phyloP scores from a whole-genome alignment of 352 stramenopile species.

The Phytophthora pistaciae region DNA sequence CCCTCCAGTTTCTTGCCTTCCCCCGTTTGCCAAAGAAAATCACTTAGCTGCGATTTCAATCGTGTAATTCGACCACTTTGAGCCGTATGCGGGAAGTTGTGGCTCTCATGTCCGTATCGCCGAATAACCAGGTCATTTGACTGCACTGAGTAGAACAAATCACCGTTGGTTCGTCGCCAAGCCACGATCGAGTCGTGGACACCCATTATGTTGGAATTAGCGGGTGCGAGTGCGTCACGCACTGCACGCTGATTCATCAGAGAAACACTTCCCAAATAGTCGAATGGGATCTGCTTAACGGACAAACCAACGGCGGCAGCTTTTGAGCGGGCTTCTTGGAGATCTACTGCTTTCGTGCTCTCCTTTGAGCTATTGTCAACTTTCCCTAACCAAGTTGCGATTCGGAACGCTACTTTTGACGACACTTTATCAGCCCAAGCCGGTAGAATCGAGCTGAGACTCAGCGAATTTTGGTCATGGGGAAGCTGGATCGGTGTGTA shows the following conservation, averaged over 20 bases:
- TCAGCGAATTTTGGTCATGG: not conserved
- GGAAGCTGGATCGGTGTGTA: not conserved
- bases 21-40: conserved; percentile 37
- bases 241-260: conserved; percentile 15
- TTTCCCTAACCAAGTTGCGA: conserved; percentile 29
- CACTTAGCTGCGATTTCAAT: conserved; percentile 33
- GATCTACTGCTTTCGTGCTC: conserved; percentile 5
- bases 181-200: conserved; percentile 27
- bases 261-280: conserved; percentile 24
- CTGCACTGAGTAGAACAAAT: conserved; percentile 41
- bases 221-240: conserved; percentile 20
- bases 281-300: conserved; percentile 31
- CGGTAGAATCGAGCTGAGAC: conserved; percentile 18
- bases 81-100: conserved; percentile 42
- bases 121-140: conserved; percentile 15
- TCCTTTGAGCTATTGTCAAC: not conserved
- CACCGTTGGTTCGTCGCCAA: conserved; percentile 41
- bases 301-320: not conserved
- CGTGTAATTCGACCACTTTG: conserved; percentile 28
- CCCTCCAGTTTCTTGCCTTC: conserved; percentile 26
- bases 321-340: conserved; percentile 8
- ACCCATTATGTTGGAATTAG: conserved; percentile 22
- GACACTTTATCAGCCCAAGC: conserved; percentile 14
- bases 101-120: conserved; percentile 45
- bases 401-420: conserved; percentile 23